Base-by-base conservation (phyloP, 257 asterid genomes). In the Solanum virginianum region DNA sequence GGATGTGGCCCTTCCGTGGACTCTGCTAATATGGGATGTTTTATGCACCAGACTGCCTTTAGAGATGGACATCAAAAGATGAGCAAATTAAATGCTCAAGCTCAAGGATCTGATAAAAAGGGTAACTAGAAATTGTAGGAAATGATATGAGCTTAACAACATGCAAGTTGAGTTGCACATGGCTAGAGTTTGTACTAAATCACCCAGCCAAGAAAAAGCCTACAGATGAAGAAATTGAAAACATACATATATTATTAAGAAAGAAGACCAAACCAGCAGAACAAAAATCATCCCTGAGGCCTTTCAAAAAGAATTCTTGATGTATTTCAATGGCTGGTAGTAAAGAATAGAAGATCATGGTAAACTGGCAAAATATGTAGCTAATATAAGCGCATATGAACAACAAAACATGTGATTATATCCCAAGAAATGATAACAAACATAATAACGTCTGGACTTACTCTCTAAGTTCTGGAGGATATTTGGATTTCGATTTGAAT, bases 391-490 rank as follows among this genome's bases (percentile, higher is more conserved):
- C 17, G 7, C 54, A 66, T 43, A 24, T 66, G 80, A 83, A 83
- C 80, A 12, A 51, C 60, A n/a, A 29, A 83, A 68, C 29, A 49
- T 72, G 74, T 51, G 53, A 66, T 47, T 68, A 45, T 29, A 83
- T 39, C 55, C 49, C 60, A 14, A 22, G 59, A n/a, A 51, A 47
- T 29, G 62, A 20, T 18, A 43, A 49, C 57, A 65, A 65, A 69
- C 70, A 49, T 26, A 43, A 57, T 18, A 60, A 43, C 24, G 22
- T 29, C 9, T 43, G 36, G 55, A 87, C 98, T 90, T 92, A 95
- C 98, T 93, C 99, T 90, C 89, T 93, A 18, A 96, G 80, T 12
- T 94, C 97, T 55, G 90, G 85, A 86, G 98, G 98, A 91, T 92
- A 90, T 86, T 93, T 94, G 80, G 95, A 91, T 85, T 91, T 96